Percentiles rank a stretch among this genome's conserved stretches.
These are phyloP conservation scores for Sarocladium strictum DNA, from an alignment of 2,329 filamentous ascomycete species.

Conservation along the genomic window DNA sequence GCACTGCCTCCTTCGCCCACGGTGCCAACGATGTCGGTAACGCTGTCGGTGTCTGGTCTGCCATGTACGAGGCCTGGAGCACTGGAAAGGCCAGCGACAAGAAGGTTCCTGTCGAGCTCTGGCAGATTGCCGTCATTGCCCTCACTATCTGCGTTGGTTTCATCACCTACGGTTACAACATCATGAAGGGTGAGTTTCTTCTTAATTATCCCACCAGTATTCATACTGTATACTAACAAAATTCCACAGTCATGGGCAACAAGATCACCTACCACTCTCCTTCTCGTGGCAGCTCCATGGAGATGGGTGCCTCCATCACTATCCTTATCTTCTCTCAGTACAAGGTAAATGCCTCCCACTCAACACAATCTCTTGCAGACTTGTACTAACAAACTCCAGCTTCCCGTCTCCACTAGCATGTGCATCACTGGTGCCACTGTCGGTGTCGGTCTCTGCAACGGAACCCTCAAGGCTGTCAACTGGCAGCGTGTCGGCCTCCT, in stretches of 20 bases:
- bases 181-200: slow-evolving; percentile 62
- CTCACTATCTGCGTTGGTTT: slow-evolving; percentile 60
- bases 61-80: slow-evolving; percentile 61
- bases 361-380: not conserved
- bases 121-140: slow-evolving; percentile 69
- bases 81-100: slow-evolving; percentile 49
- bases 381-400: slow-evolving; percentile 28
- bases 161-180: slow-evolving; percentile 74
- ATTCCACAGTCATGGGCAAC: slow-evolving; percentile 64
- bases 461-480: slow-evolving; percentile 66
- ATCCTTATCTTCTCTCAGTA: slow-evolving; percentile 71
- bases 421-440: slow-evolving; percentile 77
- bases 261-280: slow-evolving; percentile 67
- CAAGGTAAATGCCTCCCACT: slow-evolving; percentile 13
- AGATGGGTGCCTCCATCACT: slow-evolving; percentile 72
- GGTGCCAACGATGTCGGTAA: slow-evolving; percentile 75
- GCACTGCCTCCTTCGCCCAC: slow-evolving; percentile 69
- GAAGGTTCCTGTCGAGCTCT: slow-evolving; percentile 63
- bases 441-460: slow-evolving; percentile 73
- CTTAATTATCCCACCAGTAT: not conserved
- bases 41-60: slow-evolving; percentile 63
- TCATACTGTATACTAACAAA: slow-evolving; percentile 14
- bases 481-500: slow-evolving; percentile 66
- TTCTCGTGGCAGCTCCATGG: slow-evolving; percentile 61
- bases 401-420: slow-evolving; percentile 73